Base-by-base conservation (phyloP, 2,329 filamentous ascomycete genomes). In the Eutypella sp. region DNA sequence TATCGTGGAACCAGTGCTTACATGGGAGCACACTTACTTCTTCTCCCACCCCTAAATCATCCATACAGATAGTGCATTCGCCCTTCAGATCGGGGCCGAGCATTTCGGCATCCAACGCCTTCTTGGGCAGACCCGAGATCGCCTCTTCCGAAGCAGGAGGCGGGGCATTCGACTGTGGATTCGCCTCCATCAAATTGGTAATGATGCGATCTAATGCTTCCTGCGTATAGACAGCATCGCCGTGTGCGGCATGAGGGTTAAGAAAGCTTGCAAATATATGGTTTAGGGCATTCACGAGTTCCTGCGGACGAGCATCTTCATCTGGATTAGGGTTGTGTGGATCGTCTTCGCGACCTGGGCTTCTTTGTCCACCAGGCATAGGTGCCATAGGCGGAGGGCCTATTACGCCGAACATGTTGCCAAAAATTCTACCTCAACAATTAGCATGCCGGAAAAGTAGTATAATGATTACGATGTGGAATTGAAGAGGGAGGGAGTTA, bases 11-110 rank as follows among this genome's bases (percentile, higher is more conserved):
- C 89, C 89, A 96, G 61, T 99, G 93, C 48, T 82, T 85, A 68
- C 93, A 99, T 0, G 90, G 90, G 42, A 99, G 68, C 39, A 84
- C 77, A 0, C 87, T 79, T 5, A 92, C 88, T 61, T 87, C 82
- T 24, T 87, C 82, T 10, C 82, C 86, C 29, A 87, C 61, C 22
- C 80, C 75, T 50, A 95, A 84, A 23, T 87, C 80, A 45, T 96
- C 90, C 72, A 97, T 95, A 67, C 93, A 99, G 47, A 99, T 96
- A 29, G 88, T 91, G 65, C 93, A 99, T 60, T 96, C 91, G 36
- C 82, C 85, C 47, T 85, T 87, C 6, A 77, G 78, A 44, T 82
- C 79, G 0, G 70, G 62, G 1, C 74, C 76, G 5, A 95, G 72
- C 78, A 95, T 84, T 36, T 84, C 76, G 47, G 78, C 71, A 42